These are phyloP conservation scores for Chrysoporthe puriensis DNA, from an alignment of 2,329 filamentous ascomycete genomes.

Conservation along the genomic window DNA sequence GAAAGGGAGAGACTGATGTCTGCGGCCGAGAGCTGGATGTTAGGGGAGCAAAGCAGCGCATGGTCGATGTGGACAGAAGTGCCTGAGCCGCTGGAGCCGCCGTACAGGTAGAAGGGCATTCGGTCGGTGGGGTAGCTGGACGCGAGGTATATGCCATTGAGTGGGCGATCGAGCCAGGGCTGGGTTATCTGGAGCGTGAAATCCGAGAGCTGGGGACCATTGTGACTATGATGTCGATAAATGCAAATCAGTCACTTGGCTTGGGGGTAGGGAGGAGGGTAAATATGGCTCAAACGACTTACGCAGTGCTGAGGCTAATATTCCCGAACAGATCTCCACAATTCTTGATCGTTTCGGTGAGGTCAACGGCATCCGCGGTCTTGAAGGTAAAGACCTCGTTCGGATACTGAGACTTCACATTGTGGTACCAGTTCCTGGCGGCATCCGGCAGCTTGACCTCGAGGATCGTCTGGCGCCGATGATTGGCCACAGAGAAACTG, in stretches of 20 bases:
- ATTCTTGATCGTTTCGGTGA: conserved; percentile 33
- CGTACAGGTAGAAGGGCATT: conserved; percentile 52
- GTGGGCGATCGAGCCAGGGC: conserved; percentile 34
- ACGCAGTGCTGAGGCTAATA: conserved; percentile 7
- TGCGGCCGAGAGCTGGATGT: conserved; percentile 33
- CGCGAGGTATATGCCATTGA: conserved; percentile 42
- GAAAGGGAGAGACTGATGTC: conserved; percentile 5
- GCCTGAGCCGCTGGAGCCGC: conserved; percentile 34
- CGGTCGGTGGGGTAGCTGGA: conserved; percentile 39
- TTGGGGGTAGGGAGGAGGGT: not conserved
- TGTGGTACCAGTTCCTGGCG: conserved; percentile 33
- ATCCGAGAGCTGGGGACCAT: not conserved
- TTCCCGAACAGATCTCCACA: conserved; percentile 25
- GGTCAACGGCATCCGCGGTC: conserved; percentile 20
- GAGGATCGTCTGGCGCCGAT: conserved; percentile 45
- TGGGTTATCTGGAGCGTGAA: conserved; percentile 7
- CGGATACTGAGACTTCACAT: conserved; percentile 36
- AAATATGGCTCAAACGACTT: not conserved
- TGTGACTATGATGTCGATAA: not conserved
- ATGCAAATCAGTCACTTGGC: not conserved
- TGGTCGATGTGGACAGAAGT: conserved; percentile 45
- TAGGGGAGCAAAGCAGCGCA: conserved; percentile 47
- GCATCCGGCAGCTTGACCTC: conserved; percentile 31
- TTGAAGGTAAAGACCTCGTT: conserved; percentile 17
- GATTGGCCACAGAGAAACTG: conserved; percentile 46